phyloP scores from a whole-genome alignment of 2,329 filamentous ascomycete genomes.

The Colletotrichum salicis region DNA sequence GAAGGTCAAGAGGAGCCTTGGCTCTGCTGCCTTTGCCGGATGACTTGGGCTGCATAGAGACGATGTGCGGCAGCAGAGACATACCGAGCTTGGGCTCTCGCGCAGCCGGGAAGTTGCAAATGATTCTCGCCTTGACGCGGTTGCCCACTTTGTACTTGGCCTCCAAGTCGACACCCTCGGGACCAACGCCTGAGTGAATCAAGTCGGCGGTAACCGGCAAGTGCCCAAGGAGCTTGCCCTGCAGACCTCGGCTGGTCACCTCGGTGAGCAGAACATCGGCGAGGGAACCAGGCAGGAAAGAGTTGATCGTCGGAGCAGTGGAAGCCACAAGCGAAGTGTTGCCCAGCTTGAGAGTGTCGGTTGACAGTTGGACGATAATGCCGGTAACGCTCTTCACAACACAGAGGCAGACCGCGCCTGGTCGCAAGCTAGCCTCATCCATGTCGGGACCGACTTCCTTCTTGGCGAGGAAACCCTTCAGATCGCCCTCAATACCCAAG shows the following conservation, averaged over 20 bases:
- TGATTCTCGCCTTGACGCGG: slow-evolving; percentile 85
- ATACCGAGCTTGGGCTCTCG: slow-evolving; percentile 87
- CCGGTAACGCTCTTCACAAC: slow-evolving; percentile 80
- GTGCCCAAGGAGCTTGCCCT: slow-evolving; percentile 91
- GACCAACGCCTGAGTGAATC: slow-evolving; percentile 84
- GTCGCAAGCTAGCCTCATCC: slow-evolving; percentile 75
- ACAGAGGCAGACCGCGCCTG: slow-evolving; percentile 87
- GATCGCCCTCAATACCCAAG: slow-evolving; percentile 73
- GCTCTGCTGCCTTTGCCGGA: slow-evolving; percentile 53
- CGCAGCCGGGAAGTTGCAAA: slow-evolving; percentile 85
- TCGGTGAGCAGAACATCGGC: slow-evolving; percentile 87
- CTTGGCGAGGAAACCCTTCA: slow-evolving; percentile 86
- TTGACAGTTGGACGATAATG: slow-evolving; percentile 87
- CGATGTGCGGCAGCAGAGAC: slow-evolving; percentile 86
- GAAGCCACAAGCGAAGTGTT: slow-evolving; percentile 73
- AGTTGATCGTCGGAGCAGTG: slow-evolving; percentile 86
- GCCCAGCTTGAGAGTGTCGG: slow-evolving; percentile 75
- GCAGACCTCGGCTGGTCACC: slow-evolving; percentile 77
- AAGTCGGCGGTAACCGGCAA: slow-evolving; percentile 91
- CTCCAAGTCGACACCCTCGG: slow-evolving; percentile 75
- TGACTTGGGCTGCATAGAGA: slow-evolving; percentile 67
- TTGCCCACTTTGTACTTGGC: slow-evolving; percentile 84
- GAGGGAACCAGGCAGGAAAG: slow-evolving; percentile 90
- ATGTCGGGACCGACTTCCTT: slow-evolving; percentile 79
- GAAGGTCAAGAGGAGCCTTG: slow-evolving; percentile 63